Conservation (phyloP, 2,329 filamentous ascomycete species). For the Plectosphaerella cucumerina region DNA sequence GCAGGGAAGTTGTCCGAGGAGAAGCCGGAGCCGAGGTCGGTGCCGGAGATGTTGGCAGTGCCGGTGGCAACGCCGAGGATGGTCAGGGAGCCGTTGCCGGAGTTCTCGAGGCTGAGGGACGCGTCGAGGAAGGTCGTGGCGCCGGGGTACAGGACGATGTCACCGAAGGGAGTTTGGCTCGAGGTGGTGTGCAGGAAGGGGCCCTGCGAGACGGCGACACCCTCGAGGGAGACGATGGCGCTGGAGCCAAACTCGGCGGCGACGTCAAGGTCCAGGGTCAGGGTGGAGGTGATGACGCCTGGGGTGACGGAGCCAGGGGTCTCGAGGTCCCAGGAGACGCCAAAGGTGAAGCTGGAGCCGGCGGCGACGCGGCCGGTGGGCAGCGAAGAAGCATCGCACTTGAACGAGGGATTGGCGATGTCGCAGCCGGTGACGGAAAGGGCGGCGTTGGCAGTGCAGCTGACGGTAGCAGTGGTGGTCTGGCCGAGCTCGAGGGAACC, state of each 20-base stretch:
- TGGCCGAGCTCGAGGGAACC: conserved; percentile 28
- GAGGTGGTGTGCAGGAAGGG: conserved; percentile 31
- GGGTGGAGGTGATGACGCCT: conserved; percentile 27
- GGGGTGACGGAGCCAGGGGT: conserved; percentile 23
- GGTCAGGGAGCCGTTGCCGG: conserved; percentile 27
- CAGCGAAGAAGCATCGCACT: conserved; percentile 29
- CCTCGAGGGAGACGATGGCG: conserved; percentile 30
- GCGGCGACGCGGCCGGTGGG: conserved; percentile 27
- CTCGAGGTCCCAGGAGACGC: conserved; percentile 32
- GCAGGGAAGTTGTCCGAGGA: conserved; percentile 22
- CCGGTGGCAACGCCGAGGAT: conserved; percentile 26
- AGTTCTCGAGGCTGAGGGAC: conserved; percentile 30
- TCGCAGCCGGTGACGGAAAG: conserved; percentile 30
- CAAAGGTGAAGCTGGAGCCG: conserved; percentile 32
- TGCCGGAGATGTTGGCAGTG: conserved; percentile 24
- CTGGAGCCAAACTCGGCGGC: conserved; percentile 28
- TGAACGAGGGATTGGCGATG: conserved; percentile 29
- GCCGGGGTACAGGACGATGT: conserved; percentile 27
- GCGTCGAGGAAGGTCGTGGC: conserved; percentile 20
- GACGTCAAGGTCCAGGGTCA: conserved; percentile 32
- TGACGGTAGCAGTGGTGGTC: conserved; percentile 22
- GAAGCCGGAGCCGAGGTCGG: conserved; percentile 25
- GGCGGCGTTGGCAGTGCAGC: conserved; percentile 32
- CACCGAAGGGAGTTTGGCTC: conserved; percentile 32
- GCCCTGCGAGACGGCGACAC: conserved; percentile 29